Percentiles rank a stretch among this genome's conserved stretches.
Evolutionary conservation across 148 eudicot species (phyloP).

Genomic region (Agrostemma githago): DNA sequence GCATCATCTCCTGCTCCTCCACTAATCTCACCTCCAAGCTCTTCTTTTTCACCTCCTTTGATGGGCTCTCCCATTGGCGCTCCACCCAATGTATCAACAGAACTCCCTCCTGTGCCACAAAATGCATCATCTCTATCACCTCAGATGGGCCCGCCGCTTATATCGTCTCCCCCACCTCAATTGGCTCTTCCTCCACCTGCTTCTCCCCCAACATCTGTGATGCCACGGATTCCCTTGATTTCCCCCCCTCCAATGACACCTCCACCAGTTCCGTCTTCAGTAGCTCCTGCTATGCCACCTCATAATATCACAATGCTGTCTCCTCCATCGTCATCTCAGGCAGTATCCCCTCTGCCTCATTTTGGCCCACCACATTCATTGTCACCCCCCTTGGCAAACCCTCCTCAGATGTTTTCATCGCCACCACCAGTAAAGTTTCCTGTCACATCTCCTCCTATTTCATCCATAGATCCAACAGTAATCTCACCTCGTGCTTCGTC

Average conservation of each 20-base stretch:
- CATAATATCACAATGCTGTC: conserved; percentile 18
- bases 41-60: conserved; percentile 21
- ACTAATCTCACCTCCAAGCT: conserved; percentile 18
- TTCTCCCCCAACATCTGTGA: conserved; percentile 15
- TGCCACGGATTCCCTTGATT: conserved; percentile 6
- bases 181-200: conserved; percentile 9
- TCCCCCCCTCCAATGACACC: conserved; percentile 18
- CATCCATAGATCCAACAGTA: conserved; percentile 9
- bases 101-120: conserved; percentile 4
- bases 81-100: conserved; percentile 22
- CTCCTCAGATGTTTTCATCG: conserved; percentile 20
- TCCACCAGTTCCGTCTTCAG: conserved; percentile 14
- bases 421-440: conserved; percentile 24
- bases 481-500: conserved; percentile 17
- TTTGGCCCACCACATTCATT: conserved; percentile 17
- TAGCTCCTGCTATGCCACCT: conserved; percentile 23
- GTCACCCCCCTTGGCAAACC: conserved; percentile 19
- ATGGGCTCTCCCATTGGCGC: conserved; percentile 4
- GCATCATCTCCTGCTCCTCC: conserved; percentile 19
- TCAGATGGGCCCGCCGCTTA: conserved; percentile 8
- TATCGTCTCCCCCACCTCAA: conserved; percentile 18
- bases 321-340: conserved; percentile 20
- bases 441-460: conserved; percentile 13
- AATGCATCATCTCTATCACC: conserved; percentile 20
- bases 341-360: conserved; percentile 20